Conservation (phyloP, 2,329 filamentous ascomycete genomes). For the Colletotrichum echinochloae region DNA sequence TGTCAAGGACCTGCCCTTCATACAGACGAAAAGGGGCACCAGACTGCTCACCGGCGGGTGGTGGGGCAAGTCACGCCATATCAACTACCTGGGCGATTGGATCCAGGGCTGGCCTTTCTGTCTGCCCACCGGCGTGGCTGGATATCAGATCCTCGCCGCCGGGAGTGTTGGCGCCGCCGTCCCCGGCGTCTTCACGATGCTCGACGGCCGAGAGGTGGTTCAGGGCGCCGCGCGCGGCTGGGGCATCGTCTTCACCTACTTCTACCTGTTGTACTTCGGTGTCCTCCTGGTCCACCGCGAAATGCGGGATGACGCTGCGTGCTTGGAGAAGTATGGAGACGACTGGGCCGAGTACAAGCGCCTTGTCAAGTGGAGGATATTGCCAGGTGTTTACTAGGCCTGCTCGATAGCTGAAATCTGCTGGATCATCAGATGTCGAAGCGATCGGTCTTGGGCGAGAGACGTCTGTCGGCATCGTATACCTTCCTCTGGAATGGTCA, state of each 20-base stretch:
- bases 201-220: constrained; percentile 67
- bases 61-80: constrained; percentile 79
- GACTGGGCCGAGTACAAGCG: neutral
- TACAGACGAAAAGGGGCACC: constrained; percentile 74
- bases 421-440: constrained; percentile 50
- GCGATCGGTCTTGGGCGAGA: neutral
- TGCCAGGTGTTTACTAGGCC: neutral
- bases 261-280: neutral
- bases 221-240: constrained; percentile 65
- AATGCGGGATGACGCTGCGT: neutral
- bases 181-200: constrained; percentile 56
- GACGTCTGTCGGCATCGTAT: neutral
- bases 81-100: constrained; percentile 83
- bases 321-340: neutral
- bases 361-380: neutral
- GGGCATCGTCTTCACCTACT: constrained; percentile 76
- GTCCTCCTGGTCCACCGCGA: neutral
- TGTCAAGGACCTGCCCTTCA: constrained; percentile 74
- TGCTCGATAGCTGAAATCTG: neutral
- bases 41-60: constrained; percentile 76
- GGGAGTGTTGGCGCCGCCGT: constrained; percentile 42
- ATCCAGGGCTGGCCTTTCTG: constrained; percentile 78
- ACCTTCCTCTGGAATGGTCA: too few relatives aligned
- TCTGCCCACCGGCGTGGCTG: constrained; percentile 75
- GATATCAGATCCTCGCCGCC: constrained; percentile 67